Evolutionary conservation across 768 basidiomycete species (phyloP), one percentile per base, ranked within the genome.

Genomic region (Phlebiopsis gigantea): DNA sequence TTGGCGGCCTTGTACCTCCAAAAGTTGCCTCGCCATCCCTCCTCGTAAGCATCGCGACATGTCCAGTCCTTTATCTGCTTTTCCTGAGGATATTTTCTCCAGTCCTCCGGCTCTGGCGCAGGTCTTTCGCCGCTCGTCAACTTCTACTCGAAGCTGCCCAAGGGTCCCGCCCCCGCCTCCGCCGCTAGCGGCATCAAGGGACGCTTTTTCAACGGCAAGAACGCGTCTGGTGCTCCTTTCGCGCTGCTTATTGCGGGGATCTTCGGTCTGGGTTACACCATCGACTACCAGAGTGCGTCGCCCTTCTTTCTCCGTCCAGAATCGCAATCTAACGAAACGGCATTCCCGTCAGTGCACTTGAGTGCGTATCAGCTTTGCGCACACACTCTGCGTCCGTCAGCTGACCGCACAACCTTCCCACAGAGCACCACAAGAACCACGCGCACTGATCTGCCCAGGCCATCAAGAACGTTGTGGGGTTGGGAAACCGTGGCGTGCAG

Each of bases 71-170:
- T 63, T 57, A 12, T n/a, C n/a, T 3, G 9, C 17, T 41, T 19
- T 14, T 47, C n/a, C 49, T 39, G 55, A 34, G n/a, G n/a, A n/a
- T n/a, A n/a, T n/a, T n/a, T n/a, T n/a, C n/a, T 28, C 43, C 65
- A 94, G 93, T 85, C 90, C 54, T 83, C 90, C 52, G 89, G 87
- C 55, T 83, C 88, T 53, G 91, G 92, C 44, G 83, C 83, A 44
- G 84, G 90, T 60, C 88, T 96, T 53, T 77, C 80, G 57, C 85
- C 85, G 29, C 87, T 98, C 68, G 93, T 97, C 61, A 85, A 92
- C 63, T 98, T 97, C 75, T 98, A 98, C 79, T 93, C 90, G 58
- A 95, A 93, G 73, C 83, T 98, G 49, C 96, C 94, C 62, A 98
- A 98, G 72, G 95, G 95, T 46, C 76, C 83, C 41, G 81, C 84